A percentile compares a stretch with the other conserved stretches of the same genome.
Evolutionary conservation across 2,329 filamentous ascomycete genomes (phyloP).

Genomic region (Lachnellula cervina): DNA sequence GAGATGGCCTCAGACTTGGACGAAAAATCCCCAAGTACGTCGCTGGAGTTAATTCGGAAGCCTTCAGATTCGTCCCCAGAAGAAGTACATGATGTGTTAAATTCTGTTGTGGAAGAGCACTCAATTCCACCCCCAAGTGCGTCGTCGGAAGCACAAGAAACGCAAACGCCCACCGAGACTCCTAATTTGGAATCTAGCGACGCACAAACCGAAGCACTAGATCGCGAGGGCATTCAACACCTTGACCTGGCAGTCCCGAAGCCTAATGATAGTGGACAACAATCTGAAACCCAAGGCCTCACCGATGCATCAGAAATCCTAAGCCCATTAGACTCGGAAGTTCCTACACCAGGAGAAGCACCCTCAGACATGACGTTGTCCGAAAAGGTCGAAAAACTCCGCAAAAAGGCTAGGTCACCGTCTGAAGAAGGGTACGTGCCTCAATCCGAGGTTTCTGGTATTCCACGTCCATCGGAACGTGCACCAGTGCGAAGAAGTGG

Average conservation of each 20-base stretch:
- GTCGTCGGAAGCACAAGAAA: not conserved
- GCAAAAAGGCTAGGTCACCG: conserved; percentile 5
- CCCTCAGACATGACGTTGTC: conserved; percentile 23
- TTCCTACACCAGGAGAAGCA: not conserved
- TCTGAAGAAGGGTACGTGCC: conserved; percentile 9
- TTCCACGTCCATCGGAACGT: conserved; percentile 30
- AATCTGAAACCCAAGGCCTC: conserved; percentile 8
- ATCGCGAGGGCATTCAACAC: conserved; percentile 53
- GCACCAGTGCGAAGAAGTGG: conserved; percentile 21
- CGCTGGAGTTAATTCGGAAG: conserved; percentile 21
- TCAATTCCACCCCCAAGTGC: not conserved
- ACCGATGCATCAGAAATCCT: conserved; percentile 6
- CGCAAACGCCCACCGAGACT: not conserved
- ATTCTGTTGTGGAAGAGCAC: conserved; percentile 54
- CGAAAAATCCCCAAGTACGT: conserved; percentile 36
- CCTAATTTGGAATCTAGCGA: not conserved
- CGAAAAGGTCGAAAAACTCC: conserved; percentile 29
- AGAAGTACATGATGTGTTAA: conserved; percentile 58
- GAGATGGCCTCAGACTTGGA: conserved; percentile 48
- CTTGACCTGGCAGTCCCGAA: conserved; percentile 51
- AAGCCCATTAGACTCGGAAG: conserved; percentile 7
- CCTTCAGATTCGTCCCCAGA: conserved; percentile 47
- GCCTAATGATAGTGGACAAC: conserved; percentile 5
- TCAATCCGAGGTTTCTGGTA: conserved; percentile 26
- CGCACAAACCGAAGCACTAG: conserved; percentile 31